A percentile compares a stretch with the other conserved stretches of the same genome.
phyloP scores from a whole-genome alignment of 2,329 filamentous ascomycete species.

The Ophiostoma angusticollis region DNA sequence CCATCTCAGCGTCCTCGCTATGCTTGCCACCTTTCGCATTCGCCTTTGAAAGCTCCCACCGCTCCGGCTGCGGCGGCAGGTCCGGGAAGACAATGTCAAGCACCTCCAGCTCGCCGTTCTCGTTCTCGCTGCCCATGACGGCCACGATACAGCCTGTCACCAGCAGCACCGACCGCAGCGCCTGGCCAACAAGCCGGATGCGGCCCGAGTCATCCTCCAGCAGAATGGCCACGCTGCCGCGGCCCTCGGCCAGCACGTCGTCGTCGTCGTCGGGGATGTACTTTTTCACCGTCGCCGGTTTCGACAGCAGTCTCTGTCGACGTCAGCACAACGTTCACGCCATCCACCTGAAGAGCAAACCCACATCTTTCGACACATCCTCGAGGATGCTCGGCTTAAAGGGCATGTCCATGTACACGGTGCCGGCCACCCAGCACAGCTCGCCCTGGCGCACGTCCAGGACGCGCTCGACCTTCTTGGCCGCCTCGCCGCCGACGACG shows the following conservation, averaged over 20 bases:
- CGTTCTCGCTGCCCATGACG: constrained; percentile 89
- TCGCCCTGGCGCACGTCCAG: constrained; percentile 92
- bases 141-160: constrained; percentile 91
- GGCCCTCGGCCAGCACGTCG: constrained; percentile 29
- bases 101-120: constrained; percentile 83
- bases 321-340: too few relatives aligned
- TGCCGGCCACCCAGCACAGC: constrained; percentile 89
- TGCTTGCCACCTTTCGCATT: constrained; percentile 41
- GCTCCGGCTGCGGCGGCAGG: constrained; percentile 64
- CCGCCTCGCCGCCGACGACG: constrained; percentile 61
- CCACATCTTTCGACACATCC: constrained; percentile 82
- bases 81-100: constrained; percentile 84
- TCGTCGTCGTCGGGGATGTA: constrained; percentile 55
- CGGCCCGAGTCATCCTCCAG: constrained; percentile 93
- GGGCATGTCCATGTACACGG: constrained; percentile 94
- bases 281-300: constrained; percentile 58
- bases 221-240: constrained; percentile 39
- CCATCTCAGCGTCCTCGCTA: constrained; percentile 30
- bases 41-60: constrained; percentile 59
- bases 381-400: constrained; percentile 93
- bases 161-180: constrained; percentile 55
- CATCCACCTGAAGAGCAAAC: too few relatives aligned
- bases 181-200: constrained; percentile 60
- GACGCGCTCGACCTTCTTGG: constrained; percentile 70
- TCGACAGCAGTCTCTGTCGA: constrained; percentile 10